These are phyloP conservation scores for Akanthomyces lecanii DNA, from an alignment of 2,329 filamentous ascomycete species.

Conservation along the genomic window DNA sequence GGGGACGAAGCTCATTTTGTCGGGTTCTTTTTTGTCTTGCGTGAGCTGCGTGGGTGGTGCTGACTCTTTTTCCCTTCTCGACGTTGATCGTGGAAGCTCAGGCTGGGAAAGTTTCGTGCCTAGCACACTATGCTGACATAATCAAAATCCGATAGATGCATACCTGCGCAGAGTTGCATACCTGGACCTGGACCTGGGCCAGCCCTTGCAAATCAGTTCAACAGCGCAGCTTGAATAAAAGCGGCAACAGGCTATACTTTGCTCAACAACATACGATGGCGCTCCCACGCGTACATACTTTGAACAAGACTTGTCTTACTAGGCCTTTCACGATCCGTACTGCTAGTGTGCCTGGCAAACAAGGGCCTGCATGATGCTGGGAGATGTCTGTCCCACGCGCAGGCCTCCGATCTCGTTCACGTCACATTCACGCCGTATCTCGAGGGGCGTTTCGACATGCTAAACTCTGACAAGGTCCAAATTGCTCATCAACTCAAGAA, in stretches of 20 bases:
- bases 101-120: conserved; percentile 11
- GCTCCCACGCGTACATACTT: neutral
- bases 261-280: neutral
- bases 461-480: too few species aligned
- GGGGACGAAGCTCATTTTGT: conserved; percentile 65
- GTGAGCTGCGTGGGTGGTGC: neutral
- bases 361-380: neutral
- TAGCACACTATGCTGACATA: conserved; percentile 14
- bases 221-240: neutral
- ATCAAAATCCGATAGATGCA: conserved; percentile 1
- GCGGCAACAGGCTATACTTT: neutral
- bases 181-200: neutral
- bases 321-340: neutral
- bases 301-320: neutral
- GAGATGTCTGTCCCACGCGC: neutral
- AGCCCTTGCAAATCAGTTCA: neutral
- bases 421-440: neutral
- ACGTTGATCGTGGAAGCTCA: neutral
- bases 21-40: neutral
- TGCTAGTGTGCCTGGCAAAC: neutral
- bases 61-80: neutral
- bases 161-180: neutral
- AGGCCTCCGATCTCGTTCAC: neutral
- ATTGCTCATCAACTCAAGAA: neutral
- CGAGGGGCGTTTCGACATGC: neutral